Conservation (phyloP, 257 asterid species). For the Nemophila menziesii region DNA sequence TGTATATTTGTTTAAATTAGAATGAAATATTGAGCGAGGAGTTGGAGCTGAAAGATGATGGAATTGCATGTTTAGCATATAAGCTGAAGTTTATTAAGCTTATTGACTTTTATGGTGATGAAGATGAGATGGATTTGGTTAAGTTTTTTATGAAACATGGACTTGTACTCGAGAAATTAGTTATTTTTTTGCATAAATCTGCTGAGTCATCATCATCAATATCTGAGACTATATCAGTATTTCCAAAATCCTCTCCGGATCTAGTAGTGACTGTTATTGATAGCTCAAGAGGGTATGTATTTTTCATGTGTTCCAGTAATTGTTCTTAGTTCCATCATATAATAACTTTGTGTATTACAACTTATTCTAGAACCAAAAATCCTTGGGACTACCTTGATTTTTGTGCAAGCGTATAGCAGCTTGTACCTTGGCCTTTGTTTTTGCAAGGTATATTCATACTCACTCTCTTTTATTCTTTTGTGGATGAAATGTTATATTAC, state of each 20-base stretch:
- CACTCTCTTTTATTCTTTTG: too few species aligned
- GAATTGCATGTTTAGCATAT: constrained; percentile 8
- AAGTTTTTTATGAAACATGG: constrained; percentile 8
- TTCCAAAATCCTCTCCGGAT: constrained; percentile 3
- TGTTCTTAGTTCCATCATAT: neutral
- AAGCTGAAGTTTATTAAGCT: constrained; percentile 3
- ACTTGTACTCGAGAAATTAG: constrained; percentile 2
- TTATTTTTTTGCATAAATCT: neutral
- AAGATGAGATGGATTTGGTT: neutral
- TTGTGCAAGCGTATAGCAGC: too few species aligned
- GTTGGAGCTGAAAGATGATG: constrained; percentile 7
- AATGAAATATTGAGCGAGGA: neutral
- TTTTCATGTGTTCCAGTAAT: neutral
- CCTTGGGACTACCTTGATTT: too few species aligned
- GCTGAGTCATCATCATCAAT: neutral
- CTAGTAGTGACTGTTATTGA: neutral
- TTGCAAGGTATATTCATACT: too few species aligned
- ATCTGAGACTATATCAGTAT: neutral
- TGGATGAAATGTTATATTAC: too few species aligned
- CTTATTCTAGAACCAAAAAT: too few species aligned
- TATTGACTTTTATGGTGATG: constrained; percentile 1
- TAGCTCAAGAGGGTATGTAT: neutral
- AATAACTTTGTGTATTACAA: too few species aligned
- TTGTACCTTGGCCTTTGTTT: too few species aligned
- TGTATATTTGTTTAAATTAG: neutral